Percentiles rank a stretch among this genome's conserved stretches.
Conservation (phyloP, 1,139 yeast genomes). For the Pichia sp. region DNA sequence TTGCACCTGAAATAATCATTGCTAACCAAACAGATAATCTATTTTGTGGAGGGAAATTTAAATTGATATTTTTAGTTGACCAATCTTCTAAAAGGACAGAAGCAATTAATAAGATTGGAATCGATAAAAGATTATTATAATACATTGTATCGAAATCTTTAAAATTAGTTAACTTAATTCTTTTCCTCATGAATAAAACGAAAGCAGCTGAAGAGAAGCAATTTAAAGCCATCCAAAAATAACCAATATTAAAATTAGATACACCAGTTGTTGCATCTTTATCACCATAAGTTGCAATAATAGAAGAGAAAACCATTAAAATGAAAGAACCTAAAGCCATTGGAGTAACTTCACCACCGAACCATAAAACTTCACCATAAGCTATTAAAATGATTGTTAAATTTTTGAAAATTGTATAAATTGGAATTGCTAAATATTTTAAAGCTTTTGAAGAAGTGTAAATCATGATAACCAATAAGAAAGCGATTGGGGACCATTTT, state of each 20-base stretch:
- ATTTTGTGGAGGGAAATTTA: slow-evolving; percentile 70
- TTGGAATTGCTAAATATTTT: slow-evolving; percentile 86
- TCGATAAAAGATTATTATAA: slow-evolving; percentile 87
- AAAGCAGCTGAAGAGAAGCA: slow-evolving; percentile 92
- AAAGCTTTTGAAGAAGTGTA: slow-evolving; percentile 95
- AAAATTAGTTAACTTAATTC: slow-evolving; percentile 93
- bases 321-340: slow-evolving; percentile 85
- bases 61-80: slow-evolving; percentile 67
- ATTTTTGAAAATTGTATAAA: slow-evolving; percentile 95
- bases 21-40: slow-evolving; percentile 64
- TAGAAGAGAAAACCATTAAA: slow-evolving; percentile 87
- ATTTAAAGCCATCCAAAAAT: slow-evolving; percentile 94
- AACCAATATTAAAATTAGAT: slow-evolving; percentile 63
- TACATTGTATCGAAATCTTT: slow-evolving; percentile 98
- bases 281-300: slow-evolving; percentile 93
- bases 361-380: slow-evolving; percentile 96
- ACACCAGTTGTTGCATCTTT: slow-evolving; percentile 34
- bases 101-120: slow-evolving; percentile 74
- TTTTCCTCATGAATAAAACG: slow-evolving; percentile 91
- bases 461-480: slow-evolving; percentile 84
- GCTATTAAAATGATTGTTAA: slow-evolving; percentile 94
- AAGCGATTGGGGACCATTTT: slow-evolving; percentile 91
- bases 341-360: slow-evolving; percentile 85
- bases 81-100: slow-evolving; percentile 86
- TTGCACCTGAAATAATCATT: slow-evolving; percentile 87